Percentiles rank a stretch among this genome's conserved stretches.
These are phyloP conservation scores for Cutaneotrichosporon sp. DNA, from an alignment of 1,284 basidiomycete species.

Conservation along the genomic window DNA sequence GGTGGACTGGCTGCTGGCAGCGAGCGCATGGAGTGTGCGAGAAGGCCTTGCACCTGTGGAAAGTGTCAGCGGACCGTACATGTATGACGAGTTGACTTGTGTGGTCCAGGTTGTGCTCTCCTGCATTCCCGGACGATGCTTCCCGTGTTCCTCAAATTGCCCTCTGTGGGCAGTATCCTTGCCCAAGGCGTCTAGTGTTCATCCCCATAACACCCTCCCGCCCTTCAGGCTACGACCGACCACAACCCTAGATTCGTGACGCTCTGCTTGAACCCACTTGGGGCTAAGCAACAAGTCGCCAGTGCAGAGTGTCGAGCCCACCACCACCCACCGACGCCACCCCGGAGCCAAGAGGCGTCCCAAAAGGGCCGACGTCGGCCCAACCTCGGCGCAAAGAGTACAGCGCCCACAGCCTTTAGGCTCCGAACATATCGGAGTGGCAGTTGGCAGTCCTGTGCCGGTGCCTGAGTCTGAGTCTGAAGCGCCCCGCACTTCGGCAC, in stretches of 20 bases:
- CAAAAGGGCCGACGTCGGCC: too few species aligned
- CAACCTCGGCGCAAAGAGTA: too few species aligned
- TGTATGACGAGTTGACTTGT: not conserved
- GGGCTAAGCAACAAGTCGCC: too few species aligned
- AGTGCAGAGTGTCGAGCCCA: too few species aligned
- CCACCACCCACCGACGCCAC: too few species aligned
- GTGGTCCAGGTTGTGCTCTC: not conserved
- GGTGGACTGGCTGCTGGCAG: not conserved
- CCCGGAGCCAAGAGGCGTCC: too few species aligned
- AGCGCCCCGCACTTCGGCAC: not conserved
- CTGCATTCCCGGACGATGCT: not conserved
- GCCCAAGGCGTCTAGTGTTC: not conserved
- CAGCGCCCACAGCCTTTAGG: too few species aligned
- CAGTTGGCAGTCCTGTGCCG: too few species aligned
- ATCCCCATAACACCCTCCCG: not conserved
- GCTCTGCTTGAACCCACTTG: too few species aligned
- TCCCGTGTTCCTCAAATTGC: too few species aligned
- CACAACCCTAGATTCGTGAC: not conserved
- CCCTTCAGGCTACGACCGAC: not conserved
- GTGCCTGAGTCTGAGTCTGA: too few species aligned
- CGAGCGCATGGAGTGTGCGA: not conserved
- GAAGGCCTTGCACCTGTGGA: not conserved
- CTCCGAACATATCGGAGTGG: not conserved
- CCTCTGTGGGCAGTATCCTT: too few species aligned
- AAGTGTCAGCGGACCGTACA: not conserved